Base-by-base conservation (phyloP, 768 basidiomycete species). In the Xerocomellus intermedius region DNA sequence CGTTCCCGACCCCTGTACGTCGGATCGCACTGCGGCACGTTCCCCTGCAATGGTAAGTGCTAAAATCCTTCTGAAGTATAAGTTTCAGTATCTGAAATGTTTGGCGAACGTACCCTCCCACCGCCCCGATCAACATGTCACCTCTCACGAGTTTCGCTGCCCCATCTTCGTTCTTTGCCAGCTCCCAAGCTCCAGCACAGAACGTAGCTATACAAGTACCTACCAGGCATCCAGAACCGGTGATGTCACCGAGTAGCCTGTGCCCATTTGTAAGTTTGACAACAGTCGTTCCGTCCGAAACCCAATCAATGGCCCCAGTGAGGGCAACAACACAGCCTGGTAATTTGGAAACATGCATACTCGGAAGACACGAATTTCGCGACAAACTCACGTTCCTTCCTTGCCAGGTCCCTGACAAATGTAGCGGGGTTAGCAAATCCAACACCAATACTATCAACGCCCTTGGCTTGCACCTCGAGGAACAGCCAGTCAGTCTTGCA, bases 191-290 rank as follows among this genome's bases (percentile, higher is more conserved):
- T 2, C 82, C 86, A 5, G 87, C 92, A 67, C 89, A 91, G 72
- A 86, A 94, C 16, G 87, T 82, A 1, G 92, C 89, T 45, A 96
- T 80, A 30, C 81, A 77, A 10, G 89, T 88, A 26, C 89, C 89
- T 22, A 84, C 75, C 69, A 95, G 84, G 64, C 94, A 98, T 5
- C 94, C 94, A 24, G 90, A 90, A 1, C 94, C 95, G 0, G 95
- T 97, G 52, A 98, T 93, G 50, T 80, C 76, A 0, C 85, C 86
- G 8, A 97, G 81, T 24, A 88, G 73, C 16, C 75, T 71, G 64
- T 89, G 77, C 0, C 95, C 95, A 63, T 97, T 97, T 4, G 76
- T 73, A 8, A 92, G 72, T 41, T 79, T 77, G n/a, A 91, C 77
- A 6, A 92, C 85, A 5, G 70, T 77, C 12, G 69, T 64, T 7